A percentile compares a stretch with the other conserved stretches of the same genome.
These are phyloP conservation scores for Fusarium falciforme DNA, from an alignment of 2,329 filamentous ascomycete genomes.

Conservation along the genomic window DNA sequence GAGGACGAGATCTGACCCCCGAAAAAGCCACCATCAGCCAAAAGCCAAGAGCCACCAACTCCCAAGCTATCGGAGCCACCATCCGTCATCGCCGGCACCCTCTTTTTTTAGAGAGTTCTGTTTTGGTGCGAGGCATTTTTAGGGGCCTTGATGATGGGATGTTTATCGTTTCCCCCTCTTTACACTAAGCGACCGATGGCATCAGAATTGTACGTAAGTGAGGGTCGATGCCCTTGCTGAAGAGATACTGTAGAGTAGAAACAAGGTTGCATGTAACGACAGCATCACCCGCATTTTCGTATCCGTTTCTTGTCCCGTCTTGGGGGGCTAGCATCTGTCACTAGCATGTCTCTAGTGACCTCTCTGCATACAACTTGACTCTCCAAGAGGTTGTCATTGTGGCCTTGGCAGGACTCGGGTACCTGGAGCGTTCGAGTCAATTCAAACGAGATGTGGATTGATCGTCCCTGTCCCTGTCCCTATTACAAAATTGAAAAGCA, in stretches of 20 bases:
- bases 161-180: slow-evolving; percentile 20
- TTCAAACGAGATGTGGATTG: neutral
- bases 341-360: neutral
- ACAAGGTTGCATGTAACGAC: neutral
- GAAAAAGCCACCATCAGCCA: neutral
- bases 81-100: slow-evolving; percentile 19
- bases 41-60: slow-evolving; percentile 2
- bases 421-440: neutral
- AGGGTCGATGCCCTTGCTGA: neutral
- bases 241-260: neutral
- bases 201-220: neutral
- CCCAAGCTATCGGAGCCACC: slow-evolving; percentile 4
- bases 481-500: neutral
- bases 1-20: neutral
- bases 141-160: neutral
- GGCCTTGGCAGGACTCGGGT: neutral
- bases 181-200: slow-evolving; percentile 4
- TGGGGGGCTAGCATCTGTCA: neutral
- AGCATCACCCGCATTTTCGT: neutral
- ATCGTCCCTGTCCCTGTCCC: neutral
- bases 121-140: slow-evolving; percentile 24
- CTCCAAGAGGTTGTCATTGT: neutral
- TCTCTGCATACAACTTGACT: neutral
- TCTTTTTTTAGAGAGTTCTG: neutral
- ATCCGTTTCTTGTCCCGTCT: neutral